phyloP scores from a whole-genome alignment of 1,284 basidiomycete species.

The Anthracocystis panici-leucophaei region DNA sequence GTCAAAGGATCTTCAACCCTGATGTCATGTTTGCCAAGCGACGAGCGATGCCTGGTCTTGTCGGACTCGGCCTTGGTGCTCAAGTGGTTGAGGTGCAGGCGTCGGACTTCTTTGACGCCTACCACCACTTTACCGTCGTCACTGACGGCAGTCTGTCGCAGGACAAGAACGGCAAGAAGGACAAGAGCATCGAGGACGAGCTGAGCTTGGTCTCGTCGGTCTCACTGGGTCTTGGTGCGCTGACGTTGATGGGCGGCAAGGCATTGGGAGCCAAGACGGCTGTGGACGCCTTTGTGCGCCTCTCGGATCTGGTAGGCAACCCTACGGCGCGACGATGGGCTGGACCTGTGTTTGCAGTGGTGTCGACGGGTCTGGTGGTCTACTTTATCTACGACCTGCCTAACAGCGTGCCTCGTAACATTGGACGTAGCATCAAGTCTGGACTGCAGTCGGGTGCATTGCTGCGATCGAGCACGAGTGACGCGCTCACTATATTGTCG shows the following conservation, averaged over 20 bases:
- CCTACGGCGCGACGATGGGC: conserved; percentile 87
- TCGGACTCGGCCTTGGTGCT: conserved; percentile 59
- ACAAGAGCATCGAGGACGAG: conserved; percentile 73
- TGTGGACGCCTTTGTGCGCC: conserved; percentile 61
- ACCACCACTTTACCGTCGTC: conserved; percentile 73
- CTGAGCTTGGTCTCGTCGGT: conserved; percentile 50
- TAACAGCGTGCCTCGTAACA: conserved; percentile 86
- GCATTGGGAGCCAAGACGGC: conserved; percentile 75
- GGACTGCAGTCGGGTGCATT: conserved; percentile 44
- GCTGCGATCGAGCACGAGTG: conserved; percentile 16
- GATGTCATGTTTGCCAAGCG: conserved; percentile 89
- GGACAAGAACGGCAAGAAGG: conserved; percentile 55
- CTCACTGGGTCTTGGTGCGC: conserved; percentile 75
- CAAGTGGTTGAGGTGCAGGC: conserved; percentile 70
- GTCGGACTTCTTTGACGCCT: conserved; percentile 88
- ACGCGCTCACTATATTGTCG: conserved; percentile 5
- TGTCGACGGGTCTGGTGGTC: conserved; percentile 79
- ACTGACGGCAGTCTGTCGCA: conserved; percentile 59
- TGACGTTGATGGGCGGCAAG: conserved; percentile 87
- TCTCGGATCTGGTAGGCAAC: conserved; percentile 79
- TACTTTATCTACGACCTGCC: conserved; percentile 92
- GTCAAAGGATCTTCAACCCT: conserved; percentile 84
- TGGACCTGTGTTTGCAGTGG: conserved; percentile 82
- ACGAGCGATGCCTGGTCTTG: conserved; percentile 70
- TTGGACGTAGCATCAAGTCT: conserved; percentile 60